A percentile compares a stretch with the other conserved stretches of the same genome.
Evolutionary conservation across 371 early-diverging fungal genomes (phyloP).

Genomic region (Lichtheimia ramosa): DNA sequence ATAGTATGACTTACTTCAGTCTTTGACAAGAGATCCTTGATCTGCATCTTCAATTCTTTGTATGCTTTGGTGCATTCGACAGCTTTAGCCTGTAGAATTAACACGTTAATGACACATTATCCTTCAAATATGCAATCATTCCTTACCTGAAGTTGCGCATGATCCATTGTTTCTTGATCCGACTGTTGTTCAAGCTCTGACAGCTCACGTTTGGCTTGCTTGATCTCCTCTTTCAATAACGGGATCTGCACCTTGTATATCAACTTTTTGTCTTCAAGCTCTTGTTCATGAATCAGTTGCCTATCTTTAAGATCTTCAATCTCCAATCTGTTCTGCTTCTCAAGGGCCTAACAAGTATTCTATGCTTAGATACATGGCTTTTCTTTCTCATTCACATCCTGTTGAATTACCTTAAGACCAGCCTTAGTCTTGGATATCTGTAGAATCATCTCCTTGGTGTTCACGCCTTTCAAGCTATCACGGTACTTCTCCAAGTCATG

Average conservation of each 20-base stretch:
- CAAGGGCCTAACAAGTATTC: slow-evolving; percentile 7
- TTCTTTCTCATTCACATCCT: background rate
- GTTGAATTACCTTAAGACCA: slow-evolving; percentile 21
- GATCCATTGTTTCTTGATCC: slow-evolving; percentile 15
- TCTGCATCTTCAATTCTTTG: no score
- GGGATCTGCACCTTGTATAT: slow-evolving; percentile 24
- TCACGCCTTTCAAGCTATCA: slow-evolving; percentile 29
- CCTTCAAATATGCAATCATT: background rate
- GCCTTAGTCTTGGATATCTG: slow-evolving; percentile 23
- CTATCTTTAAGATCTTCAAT: slow-evolving; percentile 27
- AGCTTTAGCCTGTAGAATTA: no score
- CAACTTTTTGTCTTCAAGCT: slow-evolving; percentile 31
- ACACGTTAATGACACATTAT: no score
- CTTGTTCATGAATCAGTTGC: slow-evolving; percentile 35
- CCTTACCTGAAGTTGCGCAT: slow-evolving; percentile 2
- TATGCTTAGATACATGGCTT: background rate
- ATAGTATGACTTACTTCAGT: no score
- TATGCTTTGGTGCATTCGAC: no score
- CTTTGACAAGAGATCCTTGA: no score
- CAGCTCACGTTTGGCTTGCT: slow-evolving; percentile 17
- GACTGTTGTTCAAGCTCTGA: slow-evolving; percentile 6
- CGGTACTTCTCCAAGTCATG: slow-evolving; percentile 21
- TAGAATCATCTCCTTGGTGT: slow-evolving; percentile 29
- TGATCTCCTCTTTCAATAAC: slow-evolving; percentile 26
- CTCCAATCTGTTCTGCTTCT: slow-evolving; percentile 21